Conservation (phyloP, 164 flowering plant species). For the Annona cherimola region DNA sequence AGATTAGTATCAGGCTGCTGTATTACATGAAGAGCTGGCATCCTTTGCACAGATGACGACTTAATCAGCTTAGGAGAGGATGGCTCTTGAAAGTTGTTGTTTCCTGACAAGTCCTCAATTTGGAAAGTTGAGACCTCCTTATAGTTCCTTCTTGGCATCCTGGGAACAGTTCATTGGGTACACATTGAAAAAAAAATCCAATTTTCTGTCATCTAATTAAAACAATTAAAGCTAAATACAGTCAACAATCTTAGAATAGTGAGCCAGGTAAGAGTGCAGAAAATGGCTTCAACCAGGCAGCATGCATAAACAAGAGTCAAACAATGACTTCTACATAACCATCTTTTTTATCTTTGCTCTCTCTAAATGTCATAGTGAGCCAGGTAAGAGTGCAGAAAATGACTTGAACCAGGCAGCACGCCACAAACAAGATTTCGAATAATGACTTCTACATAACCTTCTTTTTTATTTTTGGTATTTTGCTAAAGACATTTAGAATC, state of each 20-base stretch:
- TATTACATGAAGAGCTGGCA: constrained; percentile 39
- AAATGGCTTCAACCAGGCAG: background rate
- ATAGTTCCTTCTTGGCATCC: constrained; percentile 71
- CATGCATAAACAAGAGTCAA: background rate
- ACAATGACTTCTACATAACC: background rate
- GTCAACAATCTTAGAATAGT: background rate
- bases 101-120: constrained; percentile 80
- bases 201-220: background rate
- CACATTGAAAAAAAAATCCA: background rate
- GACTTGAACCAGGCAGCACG: too few species aligned
- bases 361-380: too few species aligned
- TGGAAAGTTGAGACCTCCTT: constrained; percentile 69
- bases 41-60: constrained; percentile 91
- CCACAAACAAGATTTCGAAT: too few species aligned
- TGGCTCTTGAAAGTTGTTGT: constrained; percentile 70
- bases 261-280: background rate
- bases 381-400: too few species aligned
- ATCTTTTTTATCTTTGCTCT: too few species aligned
- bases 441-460: too few species aligned
- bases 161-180: constrained; percentile 15
- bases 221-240: constrained; percentile 2
- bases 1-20: constrained; percentile 42
- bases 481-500: too few species aligned
- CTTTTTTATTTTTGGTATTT: too few species aligned
- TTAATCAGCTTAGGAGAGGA: constrained; percentile 81